phyloP scores from a whole-genome alignment of 2,329 filamentous ascomycete genomes.

The Achaetomium macrosporum region DNA sequence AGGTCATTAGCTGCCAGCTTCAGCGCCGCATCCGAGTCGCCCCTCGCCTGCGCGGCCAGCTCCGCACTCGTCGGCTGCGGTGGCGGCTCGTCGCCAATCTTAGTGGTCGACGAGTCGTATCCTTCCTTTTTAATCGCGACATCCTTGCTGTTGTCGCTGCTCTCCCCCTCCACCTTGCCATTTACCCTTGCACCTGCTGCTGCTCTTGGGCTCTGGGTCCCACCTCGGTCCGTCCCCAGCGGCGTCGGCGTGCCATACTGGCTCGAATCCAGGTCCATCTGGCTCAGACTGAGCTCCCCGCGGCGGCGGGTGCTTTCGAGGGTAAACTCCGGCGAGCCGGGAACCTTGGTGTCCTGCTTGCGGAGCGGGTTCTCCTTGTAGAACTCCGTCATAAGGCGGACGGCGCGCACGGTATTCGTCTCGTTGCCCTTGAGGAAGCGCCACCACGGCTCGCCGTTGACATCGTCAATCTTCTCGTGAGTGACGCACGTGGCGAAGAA shows the following conservation, averaged over 20 bases:
- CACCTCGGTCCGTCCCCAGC: constrained; percentile 40
- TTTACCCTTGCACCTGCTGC: neutral
- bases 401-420: constrained; percentile 63
- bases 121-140: constrained; percentile 16
- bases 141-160: neutral
- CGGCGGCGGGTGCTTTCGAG: constrained; percentile 51
- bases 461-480: constrained; percentile 68
- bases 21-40: constrained; percentile 30
- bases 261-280: constrained; percentile 42
- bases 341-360: constrained; percentile 49
- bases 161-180: constrained; percentile 5
- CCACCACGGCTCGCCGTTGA: constrained; percentile 82
- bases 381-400: constrained; percentile 68
- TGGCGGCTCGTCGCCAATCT: no score
- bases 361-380: constrained; percentile 59
- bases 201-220: constrained; percentile 41
- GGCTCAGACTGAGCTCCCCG: constrained; percentile 37
- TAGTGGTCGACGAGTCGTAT: neutral
- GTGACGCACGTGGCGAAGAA: constrained; percentile 80
- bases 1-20: constrained; percentile 31
- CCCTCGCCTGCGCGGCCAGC: constrained; percentile 16
- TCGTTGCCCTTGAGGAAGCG: constrained; percentile 66
- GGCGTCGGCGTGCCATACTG: constrained; percentile 47
- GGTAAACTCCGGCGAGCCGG: constrained; percentile 48
- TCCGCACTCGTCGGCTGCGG: neutral